Percentiles rank a stretch among this genome's conserved stretches.
Evolutionary conservation across 768 basidiomycete species (phyloP).

Genomic region (Collybia mongolica): DNA sequence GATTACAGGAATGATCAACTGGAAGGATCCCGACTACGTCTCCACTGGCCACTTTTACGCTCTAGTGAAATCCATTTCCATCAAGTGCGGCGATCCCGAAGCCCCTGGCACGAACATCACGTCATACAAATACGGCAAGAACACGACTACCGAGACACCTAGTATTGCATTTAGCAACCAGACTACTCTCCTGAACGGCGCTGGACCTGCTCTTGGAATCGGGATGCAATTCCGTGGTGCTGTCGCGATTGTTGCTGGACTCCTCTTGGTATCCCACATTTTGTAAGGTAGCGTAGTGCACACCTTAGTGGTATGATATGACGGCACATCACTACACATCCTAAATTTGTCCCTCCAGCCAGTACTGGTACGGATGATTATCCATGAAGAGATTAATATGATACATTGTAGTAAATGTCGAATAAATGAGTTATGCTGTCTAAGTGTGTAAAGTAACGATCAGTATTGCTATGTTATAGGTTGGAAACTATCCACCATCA

Average conservation of each 20-base stretch:
- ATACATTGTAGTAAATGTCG: not conserved
- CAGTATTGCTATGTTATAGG: not conserved
- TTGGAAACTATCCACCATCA: slow-evolving; percentile 22
- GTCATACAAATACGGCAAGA: slow-evolving; percentile 64
- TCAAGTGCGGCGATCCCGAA: slow-evolving; percentile 59
- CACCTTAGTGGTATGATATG: not conserved
- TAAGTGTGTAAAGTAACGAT: too few species aligned
- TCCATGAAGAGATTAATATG: not conserved
- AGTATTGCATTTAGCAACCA: slow-evolving; percentile 57
- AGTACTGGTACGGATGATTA: not conserved
- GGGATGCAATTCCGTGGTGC: slow-evolving; percentile 12
- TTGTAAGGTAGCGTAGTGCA: slow-evolving; percentile 8
- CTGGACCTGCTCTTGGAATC: slow-evolving; percentile 15
- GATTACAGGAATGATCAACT: slow-evolving; percentile 65
- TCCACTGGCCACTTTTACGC: slow-evolving; percentile 76
- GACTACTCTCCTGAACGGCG: slow-evolving; percentile 53
- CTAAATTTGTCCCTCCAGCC: not conserved
- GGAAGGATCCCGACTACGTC: slow-evolving; percentile 74
- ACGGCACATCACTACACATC: not conserved
- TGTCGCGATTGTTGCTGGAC: slow-evolving; percentile 21
- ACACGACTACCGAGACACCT: slow-evolving; percentile 52
- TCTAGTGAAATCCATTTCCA: slow-evolving; percentile 55
- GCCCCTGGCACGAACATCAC: slow-evolving; percentile 45
- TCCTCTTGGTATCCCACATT: slow-evolving; percentile 18
- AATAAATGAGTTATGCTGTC: too few species aligned